Conservation (phyloP, 2,329 filamentous ascomycete species). For the Trichophyton mentagrophytes region DNA sequence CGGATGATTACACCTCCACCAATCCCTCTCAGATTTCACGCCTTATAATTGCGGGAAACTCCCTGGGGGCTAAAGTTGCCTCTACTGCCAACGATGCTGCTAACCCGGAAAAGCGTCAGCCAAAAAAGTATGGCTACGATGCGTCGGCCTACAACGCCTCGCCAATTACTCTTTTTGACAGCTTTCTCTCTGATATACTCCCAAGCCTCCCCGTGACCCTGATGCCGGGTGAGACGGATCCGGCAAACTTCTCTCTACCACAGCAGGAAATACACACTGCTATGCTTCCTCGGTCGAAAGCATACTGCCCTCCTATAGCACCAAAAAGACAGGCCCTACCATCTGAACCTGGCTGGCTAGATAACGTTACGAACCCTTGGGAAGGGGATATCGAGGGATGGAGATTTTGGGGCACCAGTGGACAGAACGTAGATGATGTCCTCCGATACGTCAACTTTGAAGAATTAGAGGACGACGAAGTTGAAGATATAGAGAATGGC, state of each 20-base stretch:
- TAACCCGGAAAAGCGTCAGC: constrained; percentile 32
- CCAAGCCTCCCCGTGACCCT: constrained; percentile 80
- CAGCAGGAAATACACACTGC: constrained; percentile 89
- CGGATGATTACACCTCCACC: constrained; percentile 36
- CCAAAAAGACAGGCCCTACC: constrained; percentile 20
- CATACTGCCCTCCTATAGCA: constrained; percentile 42
- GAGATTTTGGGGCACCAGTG: constrained; percentile 72
- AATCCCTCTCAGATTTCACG: constrained; percentile 53
- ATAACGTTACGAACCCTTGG: constrained; percentile 86
- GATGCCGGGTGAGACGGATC: constrained; percentile 71
- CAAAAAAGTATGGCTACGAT: constrained; percentile 92
- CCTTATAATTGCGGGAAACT: constrained; percentile 85
- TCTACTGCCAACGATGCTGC: constrained; percentile 15
- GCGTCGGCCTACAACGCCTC: constrained; percentile 73
- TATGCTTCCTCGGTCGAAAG: constrained; percentile 67
- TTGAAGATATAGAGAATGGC: constrained; percentile 39
- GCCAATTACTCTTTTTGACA: constrained; percentile 72
- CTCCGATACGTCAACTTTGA: constrained; percentile 67
- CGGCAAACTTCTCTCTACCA: constrained; percentile 77
- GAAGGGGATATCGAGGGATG: constrained; percentile 83
- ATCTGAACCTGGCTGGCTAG: constrained; percentile 60
- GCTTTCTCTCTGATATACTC: constrained; percentile 66
- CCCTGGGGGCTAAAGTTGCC: constrained; percentile 43
- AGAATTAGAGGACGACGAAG: constrained; percentile 16
- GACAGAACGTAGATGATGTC: constrained; percentile 87